Percentiles rank a stretch among this genome's conserved stretches.
phyloP scores from a whole-genome alignment of 108 stramenopile species.

The Conticribra guillardii region DNA sequence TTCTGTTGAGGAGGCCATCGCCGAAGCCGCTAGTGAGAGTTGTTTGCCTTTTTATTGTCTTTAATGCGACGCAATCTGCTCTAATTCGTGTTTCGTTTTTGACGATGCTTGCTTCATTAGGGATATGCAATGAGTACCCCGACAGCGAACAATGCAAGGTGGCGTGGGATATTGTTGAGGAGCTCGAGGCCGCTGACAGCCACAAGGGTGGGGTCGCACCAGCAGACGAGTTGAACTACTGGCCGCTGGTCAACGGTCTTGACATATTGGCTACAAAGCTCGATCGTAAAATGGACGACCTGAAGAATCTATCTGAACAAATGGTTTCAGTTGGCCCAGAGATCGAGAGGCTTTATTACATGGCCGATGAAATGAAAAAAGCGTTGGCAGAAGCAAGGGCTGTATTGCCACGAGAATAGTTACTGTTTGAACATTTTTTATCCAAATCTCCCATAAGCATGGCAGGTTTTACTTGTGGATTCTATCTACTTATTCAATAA shows the following conservation, averaged over 20 bases:
- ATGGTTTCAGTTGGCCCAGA: constrained; percentile 49
- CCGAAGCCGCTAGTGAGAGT: constrained; percentile 35
- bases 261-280: constrained; percentile 51
- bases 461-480: no score
- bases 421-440: no score
- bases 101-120: no score
- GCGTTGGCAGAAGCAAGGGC: constrained; percentile 39
- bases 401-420: background rate
- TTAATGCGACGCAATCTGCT: constrained; percentile 39
- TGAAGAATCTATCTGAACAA: constrained; percentile 43
- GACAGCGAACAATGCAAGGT: constrained; percentile 48
- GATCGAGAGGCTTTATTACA: constrained; percentile 42
- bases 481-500: no score
- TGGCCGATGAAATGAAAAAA: constrained; percentile 54
- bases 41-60: background rate
- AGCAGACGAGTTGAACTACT: constrained; percentile 33
- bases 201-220: constrained; percentile 14
- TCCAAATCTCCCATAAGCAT: no score
- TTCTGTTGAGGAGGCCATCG: constrained; percentile 54
- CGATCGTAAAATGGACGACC: constrained; percentile 60
- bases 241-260: constrained; percentile 44
- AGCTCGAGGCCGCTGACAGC: constrained; percentile 65
- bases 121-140: constrained; percentile 29
- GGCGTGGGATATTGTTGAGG: constrained; percentile 71
- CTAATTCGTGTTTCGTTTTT: no score